Conservation (phyloP, 441 rosid genomes). For the Aquilaria agallochum region DNA sequence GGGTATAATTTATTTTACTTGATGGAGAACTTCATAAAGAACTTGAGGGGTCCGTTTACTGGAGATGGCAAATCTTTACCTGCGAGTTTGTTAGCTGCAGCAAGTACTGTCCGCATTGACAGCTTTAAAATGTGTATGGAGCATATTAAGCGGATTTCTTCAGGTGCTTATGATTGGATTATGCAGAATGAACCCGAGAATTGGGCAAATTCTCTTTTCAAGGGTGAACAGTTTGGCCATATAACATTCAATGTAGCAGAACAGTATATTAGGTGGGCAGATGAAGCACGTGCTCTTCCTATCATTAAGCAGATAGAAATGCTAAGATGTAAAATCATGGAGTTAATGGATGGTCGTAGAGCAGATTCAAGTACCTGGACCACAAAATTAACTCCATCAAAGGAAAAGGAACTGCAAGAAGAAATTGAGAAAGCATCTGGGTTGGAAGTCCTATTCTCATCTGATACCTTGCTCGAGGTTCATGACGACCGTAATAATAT, state of each 20-base stretch:
- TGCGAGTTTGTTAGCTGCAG: constrained; percentile 63
- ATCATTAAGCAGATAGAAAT: constrained; percentile 59
- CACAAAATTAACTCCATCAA: constrained; percentile 62
- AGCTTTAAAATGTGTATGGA: constrained; percentile 49
- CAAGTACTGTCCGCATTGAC: constrained; percentile 61
- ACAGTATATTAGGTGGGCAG: constrained; percentile 60
- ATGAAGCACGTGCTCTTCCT: constrained; percentile 67
- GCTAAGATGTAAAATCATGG: constrained; percentile 45
- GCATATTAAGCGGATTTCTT: constrained; percentile 63
- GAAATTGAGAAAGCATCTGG: constrained; percentile 46
- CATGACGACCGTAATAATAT: constrained; percentile 67
- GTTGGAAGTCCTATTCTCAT: constrained; percentile 65
- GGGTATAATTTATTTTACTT: constrained; percentile 77
- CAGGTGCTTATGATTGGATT: constrained; percentile 75
- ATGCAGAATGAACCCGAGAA: constrained; percentile 61
- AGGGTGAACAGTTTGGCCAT: constrained; percentile 71
- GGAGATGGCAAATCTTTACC: constrained; percentile 83
- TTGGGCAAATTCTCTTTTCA: constrained; percentile 70
- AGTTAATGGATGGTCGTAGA: constrained; percentile 49
- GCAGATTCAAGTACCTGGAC: constrained; percentile 53
- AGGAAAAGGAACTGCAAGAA: constrained; percentile 56
- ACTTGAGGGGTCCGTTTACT: constrained; percentile 78
- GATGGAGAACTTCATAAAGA: constrained; percentile 70
- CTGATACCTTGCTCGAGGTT: constrained; percentile 84
- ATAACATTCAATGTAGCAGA: constrained; percentile 61